phyloP scores from a whole-genome alignment of 148 eudicot species.

The Chenopodium suecicum region DNA sequence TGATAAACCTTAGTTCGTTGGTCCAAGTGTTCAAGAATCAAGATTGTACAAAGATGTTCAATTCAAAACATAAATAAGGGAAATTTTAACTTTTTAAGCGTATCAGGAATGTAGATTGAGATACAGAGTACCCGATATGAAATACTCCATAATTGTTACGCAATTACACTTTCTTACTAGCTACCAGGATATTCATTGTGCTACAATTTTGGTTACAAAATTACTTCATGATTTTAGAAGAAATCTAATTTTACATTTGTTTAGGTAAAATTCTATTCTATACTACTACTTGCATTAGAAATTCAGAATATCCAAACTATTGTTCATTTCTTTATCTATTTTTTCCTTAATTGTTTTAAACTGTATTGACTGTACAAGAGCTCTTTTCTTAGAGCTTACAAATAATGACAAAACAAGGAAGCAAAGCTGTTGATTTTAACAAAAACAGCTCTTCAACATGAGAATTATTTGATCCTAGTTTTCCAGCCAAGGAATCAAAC shows the following conservation, averaged over 20 bases:
- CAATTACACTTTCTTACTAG: too few relatives aligned
- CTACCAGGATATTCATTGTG: background rate
- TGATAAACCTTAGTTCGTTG: too few relatives aligned
- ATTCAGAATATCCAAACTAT: background rate
- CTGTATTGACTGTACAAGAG: background rate
- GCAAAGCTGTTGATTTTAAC: slow-evolving; percentile 54
- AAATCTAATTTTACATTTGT: background rate
- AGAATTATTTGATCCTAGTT: slow-evolving; percentile 40
- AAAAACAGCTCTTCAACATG: slow-evolving; percentile 64
- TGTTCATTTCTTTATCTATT: background rate
- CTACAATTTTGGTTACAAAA: background rate
- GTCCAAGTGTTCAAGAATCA: background rate
- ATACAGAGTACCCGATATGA: too few relatives aligned
- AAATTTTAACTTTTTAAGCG: too few relatives aligned
- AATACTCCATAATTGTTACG: too few relatives aligned
- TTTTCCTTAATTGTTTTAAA: background rate
- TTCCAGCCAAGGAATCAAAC: slow-evolving; percentile 73
- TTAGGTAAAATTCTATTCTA: background rate
- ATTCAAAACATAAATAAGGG: background rate
- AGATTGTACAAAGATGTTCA: background rate
- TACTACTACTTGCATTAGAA: background rate
- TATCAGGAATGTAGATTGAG: too few relatives aligned
- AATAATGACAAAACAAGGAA: slow-evolving; percentile 76
- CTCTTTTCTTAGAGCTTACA: slow-evolving; percentile 36
- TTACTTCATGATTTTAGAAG: background rate